These are phyloP conservation scores for Epichloe scottii DNA, from an alignment of 2,329 filamentous ascomycete genomes.

Conservation along the genomic window DNA sequence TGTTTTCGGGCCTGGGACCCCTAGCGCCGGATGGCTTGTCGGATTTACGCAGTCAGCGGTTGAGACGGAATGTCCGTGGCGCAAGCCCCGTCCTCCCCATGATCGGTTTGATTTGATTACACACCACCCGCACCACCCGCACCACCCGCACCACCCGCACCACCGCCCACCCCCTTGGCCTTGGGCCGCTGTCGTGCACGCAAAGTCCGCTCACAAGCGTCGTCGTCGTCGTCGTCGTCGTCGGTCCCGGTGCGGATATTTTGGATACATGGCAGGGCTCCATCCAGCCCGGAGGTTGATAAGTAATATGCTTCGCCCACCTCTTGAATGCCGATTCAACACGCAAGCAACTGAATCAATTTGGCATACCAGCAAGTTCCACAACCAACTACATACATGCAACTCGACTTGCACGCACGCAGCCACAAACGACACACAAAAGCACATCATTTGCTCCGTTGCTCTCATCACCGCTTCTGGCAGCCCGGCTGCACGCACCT, in stretches of 20 bases:
- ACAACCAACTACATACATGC: neutral
- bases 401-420: neutral
- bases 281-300: constrained; percentile 6
- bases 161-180: constrained; percentile 6
- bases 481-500: constrained; percentile 4
- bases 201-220: constrained; percentile 20
- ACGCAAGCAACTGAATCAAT: neutral
- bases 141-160: neutral
- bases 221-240: constrained; percentile 8
- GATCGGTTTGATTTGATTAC: neutral
- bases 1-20: no score
- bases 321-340: neutral
- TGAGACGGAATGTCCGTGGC: constrained; percentile 7
- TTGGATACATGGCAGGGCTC: constrained; percentile 5
- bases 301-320: constrained; percentile 4
- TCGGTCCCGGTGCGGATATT: constrained; percentile 6
- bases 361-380: neutral
- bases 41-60: constrained; percentile 9
- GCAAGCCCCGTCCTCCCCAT: neutral
- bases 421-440: neutral
- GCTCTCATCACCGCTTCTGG: constrained; percentile 13
- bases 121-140: neutral
- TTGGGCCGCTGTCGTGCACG: constrained; percentile 12
- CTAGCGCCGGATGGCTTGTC: no score
- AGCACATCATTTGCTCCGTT: constrained; percentile 18